A percentile compares a stretch with the other conserved stretches of the same genome.
phyloP scores from a whole-genome alignment of 257 asterid genomes.

The Solanum medicagineum region DNA sequence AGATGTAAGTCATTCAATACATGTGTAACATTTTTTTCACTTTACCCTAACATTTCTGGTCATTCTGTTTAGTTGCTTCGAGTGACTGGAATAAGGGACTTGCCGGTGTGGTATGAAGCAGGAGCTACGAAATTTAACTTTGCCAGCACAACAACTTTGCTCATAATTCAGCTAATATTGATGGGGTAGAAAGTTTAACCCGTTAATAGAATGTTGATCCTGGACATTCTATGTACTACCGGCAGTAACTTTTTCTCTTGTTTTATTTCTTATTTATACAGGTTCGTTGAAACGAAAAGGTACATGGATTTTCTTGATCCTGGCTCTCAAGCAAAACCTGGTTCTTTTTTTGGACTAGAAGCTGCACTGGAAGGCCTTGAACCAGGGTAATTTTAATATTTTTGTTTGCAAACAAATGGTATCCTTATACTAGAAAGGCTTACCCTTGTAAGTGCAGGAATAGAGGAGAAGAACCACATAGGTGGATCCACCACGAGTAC shows the following conservation, averaged over 20 bases:
- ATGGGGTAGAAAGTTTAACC: constrained; percentile 60
- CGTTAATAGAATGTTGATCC: background rate
- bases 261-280: constrained; percentile 9
- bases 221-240: background rate
- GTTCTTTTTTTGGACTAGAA: constrained; percentile 75
- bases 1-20: constrained; percentile 33
- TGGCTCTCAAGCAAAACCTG: constrained; percentile 81
- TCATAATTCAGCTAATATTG: constrained; percentile 59
- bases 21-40: background rate
- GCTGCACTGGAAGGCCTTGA: constrained; percentile 73
- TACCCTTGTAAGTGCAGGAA: background rate
- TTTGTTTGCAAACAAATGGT: background rate
- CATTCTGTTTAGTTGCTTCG: constrained; percentile 51
- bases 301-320: constrained; percentile 73
- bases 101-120: constrained; percentile 94
- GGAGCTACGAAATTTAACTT: constrained; percentile 72
- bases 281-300: constrained; percentile 78
- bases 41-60: background rate
- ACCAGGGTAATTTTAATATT: constrained; percentile 47
- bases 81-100: constrained; percentile 46
- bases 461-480: background rate
- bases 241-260: background rate
- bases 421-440: background rate
- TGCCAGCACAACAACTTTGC: constrained; percentile 59
- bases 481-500: background rate